Conservation (phyloP, 257 asterid species). For the Solanum pinnatisectum region DNA sequence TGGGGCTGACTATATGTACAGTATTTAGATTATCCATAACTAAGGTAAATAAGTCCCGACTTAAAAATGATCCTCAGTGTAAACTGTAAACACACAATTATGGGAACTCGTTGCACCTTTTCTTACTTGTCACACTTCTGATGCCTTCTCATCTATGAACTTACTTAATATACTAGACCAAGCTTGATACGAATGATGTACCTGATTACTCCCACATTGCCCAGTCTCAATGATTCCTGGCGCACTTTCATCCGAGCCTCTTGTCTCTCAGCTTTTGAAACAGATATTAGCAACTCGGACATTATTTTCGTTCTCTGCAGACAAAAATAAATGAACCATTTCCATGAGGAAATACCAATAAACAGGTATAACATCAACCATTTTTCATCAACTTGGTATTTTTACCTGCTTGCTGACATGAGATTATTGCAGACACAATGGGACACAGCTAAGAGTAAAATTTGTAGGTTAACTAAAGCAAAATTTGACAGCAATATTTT, state of each 20-base stretch:
- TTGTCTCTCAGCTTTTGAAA: conserved; percentile 95
- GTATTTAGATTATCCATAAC: background rate
- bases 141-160: background rate
- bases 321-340: conserved; percentile 2
- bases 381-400: background rate
- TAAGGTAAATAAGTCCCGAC: background rate
- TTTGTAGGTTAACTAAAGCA: background rate
- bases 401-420: background rate
- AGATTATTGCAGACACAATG: background rate
- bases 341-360: background rate
- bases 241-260: conserved; percentile 95
- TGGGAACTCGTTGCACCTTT: background rate
- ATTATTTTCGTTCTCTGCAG: conserved; percentile 77
- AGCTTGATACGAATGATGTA: conserved; percentile 6
- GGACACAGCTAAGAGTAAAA: background rate
- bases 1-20: background rate
- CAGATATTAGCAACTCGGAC: conserved; percentile 84
- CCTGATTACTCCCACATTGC: conserved; percentile 95
- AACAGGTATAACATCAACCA: background rate
- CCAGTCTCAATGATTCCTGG: conserved; percentile 90
- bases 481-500: background rate
- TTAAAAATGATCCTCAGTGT: background rate
- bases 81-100: background rate
- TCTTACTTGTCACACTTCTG: background rate
- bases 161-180: background rate